Evolutionary conservation across 805 yeast genomes (phyloP), one percentile per base, ranked within the genome.

Genomic region (Sungouiella blattae): DNA sequence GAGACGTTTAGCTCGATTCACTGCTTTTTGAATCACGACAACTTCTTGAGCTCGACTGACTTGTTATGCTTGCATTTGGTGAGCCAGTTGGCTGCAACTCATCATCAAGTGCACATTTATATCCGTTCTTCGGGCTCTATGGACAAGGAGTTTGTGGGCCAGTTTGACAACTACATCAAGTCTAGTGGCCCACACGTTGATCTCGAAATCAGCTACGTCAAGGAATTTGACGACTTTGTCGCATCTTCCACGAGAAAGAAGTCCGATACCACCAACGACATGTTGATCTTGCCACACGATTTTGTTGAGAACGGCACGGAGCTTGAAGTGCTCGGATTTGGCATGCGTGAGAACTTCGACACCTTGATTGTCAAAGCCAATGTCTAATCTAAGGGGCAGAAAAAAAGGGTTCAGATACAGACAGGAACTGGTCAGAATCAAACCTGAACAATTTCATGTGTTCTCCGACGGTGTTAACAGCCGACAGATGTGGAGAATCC

Each of bases 21-120:
- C 42, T 41, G 62, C 12, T 45, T 65, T 11, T 43, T 64, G 30
- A 53, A 47, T 31, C 61, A 60, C 39, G 62, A 56, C 33, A 62
- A 62, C 40, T 39, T 57, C 9, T 46, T 64, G 33, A 59, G 64
- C 39, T 39, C 57, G 2, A 57, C 60, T 22, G 71, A 65, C 36
- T 49, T 63, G 28, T 53, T 64, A 26, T 50, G 62, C 1, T 40
- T 65, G 9, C 56, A 59, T 33, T 35, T 59, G 29, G 53, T 53
- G 20, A 46, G 44, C 26, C 53, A 49, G 30, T 42, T 63, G 29
- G 36, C 47, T 4, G 17, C 30, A 3, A 32, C 30, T 4, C 28
- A 39, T 18, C 23, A 26, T 3, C 28, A 26, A 9, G 35, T 46
- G 12, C 36, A 29, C 18, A 39, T 46, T 1, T 33, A 37, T 25